These are phyloP conservation scores for Cercospora zeina DNA, from an alignment of 2,329 filamentous ascomycete genomes.

Conservation along the genomic window DNA sequence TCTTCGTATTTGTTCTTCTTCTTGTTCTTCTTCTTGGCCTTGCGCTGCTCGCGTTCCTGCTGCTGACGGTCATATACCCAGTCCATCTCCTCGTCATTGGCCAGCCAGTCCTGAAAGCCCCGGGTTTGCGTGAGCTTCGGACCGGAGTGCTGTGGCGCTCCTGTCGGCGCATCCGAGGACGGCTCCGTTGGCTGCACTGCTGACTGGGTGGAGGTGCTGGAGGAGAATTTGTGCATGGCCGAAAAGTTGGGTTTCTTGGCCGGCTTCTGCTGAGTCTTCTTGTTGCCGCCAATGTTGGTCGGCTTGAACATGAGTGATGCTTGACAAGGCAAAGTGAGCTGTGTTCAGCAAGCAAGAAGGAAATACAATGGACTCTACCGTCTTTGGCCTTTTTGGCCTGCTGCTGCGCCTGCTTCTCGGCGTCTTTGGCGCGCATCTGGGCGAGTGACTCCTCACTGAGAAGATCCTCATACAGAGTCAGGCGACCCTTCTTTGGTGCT, in stretches of 20 bases:
- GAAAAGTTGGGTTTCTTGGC: conserved; percentile 57
- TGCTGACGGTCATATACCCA: conserved; percentile 47
- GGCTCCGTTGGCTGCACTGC: conserved; percentile 30
- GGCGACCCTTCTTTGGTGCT: conserved; percentile 32
- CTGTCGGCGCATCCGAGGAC: conserved; percentile 29
- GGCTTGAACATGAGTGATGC: conserved; percentile 81
- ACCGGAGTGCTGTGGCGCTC: conserved; percentile 25
- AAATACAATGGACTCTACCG: conserved; percentile 54
- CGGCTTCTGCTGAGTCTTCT: conserved; percentile 57
- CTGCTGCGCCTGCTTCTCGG: conserved; percentile 53
- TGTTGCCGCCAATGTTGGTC: conserved; percentile 57
- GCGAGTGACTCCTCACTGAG: conserved; percentile 62
- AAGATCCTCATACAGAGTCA: conserved; percentile 70
- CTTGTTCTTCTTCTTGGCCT: conserved; percentile 71
- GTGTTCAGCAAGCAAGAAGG: conserved; percentile 42
- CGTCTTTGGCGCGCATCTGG: conserved; percentile 60
- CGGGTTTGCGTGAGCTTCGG: conserved; percentile 47
- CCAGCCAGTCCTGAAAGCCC: conserved; percentile 77
- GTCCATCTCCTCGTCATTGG: conserved; percentile 76
- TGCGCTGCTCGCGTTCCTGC: conserved; percentile 72
- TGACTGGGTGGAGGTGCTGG: conserved; percentile 30
- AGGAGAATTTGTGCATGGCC: conserved; percentile 33
- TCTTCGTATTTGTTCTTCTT: conserved; percentile 54
- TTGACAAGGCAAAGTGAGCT: conserved; percentile 52
- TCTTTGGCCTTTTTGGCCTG: conserved; percentile 56